Conservation (phyloP, 2,329 filamentous ascomycete species). For the Arthrinium puccinioides region DNA sequence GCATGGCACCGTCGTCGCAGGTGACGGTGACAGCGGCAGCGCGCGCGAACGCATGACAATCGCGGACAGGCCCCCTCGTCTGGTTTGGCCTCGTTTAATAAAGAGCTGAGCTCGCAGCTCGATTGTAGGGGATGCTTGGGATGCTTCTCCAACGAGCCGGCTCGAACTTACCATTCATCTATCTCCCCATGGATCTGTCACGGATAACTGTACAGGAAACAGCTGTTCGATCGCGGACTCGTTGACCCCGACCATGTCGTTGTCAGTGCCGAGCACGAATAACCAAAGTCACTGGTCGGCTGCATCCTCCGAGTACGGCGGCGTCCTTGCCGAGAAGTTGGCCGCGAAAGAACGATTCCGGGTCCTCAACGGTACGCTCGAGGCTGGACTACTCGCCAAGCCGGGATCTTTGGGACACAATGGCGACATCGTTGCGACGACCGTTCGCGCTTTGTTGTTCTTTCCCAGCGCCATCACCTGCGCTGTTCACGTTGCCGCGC, state of each 20-base stretch:
- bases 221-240: not conserved
- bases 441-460: not conserved
- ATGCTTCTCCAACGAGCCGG: not conserved
- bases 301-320: not conserved
- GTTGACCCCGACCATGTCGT: not conserved
- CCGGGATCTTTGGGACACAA: slow-evolving; percentile 1
- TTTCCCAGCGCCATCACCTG: slow-evolving; percentile 1
- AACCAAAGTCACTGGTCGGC: slow-evolving; percentile 3
- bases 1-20: too few species aligned
- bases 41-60: too few species aligned
- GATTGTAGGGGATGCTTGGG: too few species aligned
- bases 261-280: not conserved
- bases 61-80: too few species aligned
- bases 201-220: slow-evolving; percentile 2
- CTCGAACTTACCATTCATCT: too few species aligned
- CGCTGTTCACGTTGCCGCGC: not conserved
- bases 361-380: too few species aligned
- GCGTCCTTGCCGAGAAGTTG: too few species aligned
- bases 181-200: slow-evolving; percentile 1
- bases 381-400: too few species aligned
- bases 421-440: slow-evolving; percentile 3
- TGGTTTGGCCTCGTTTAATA: too few species aligned
- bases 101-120: too few species aligned
- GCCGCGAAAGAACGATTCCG: too few species aligned
- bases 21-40: too few species aligned